Evolutionary conservation across 108 stramenopile species (phyloP), one percentile per base, ranked within the genome.

Genomic region (Nannochloropsis salina): DNA sequence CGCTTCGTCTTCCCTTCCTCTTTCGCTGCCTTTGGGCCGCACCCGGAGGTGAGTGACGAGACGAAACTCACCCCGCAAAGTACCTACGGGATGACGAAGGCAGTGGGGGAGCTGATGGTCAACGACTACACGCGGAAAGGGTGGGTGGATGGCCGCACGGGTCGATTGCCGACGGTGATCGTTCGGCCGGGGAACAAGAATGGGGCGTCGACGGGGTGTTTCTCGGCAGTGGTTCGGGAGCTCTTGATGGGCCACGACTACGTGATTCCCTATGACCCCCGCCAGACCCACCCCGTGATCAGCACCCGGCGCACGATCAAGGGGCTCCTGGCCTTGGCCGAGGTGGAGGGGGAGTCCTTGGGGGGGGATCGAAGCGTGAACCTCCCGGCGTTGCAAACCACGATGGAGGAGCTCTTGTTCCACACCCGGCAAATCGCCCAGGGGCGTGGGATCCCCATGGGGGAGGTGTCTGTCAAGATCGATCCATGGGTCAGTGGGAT

Each of bases 41-140:
- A 44, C 42, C 42, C 12, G 44, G 42, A 84, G n/a, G 87, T 88
- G 15, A 42, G 18, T 15, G 87, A 88, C 43, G 84, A 47, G 44
- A 88, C 84, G 44, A 88, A 88, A 84, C 83, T 84, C 9, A 12
- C 42, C 10, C 87, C 87, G 42, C 80, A 87, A 84, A 84, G 80
- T 20, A 88, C 87, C 42, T 88, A 88, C 43, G 87, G 87, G 42
- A 88, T 84, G 84, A 88, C 87, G 44, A 88, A 88, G 80, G 87
- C 84, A 41, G 81, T 83, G 42, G 87, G 80, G 41, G 87, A 88
- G 81, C 83, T 88, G 12, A 42, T 88, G 41, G 80, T 88, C n/a
- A 88, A 88, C 45, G 87, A 88, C 44, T 88, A 80, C 84, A 81
- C 87, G 12, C 80, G 87, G 42, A 88, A 88, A 51, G 87, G 87